phyloP scores from a whole-genome alignment of 306 rosid species.

The Medicago ruthenica region DNA sequence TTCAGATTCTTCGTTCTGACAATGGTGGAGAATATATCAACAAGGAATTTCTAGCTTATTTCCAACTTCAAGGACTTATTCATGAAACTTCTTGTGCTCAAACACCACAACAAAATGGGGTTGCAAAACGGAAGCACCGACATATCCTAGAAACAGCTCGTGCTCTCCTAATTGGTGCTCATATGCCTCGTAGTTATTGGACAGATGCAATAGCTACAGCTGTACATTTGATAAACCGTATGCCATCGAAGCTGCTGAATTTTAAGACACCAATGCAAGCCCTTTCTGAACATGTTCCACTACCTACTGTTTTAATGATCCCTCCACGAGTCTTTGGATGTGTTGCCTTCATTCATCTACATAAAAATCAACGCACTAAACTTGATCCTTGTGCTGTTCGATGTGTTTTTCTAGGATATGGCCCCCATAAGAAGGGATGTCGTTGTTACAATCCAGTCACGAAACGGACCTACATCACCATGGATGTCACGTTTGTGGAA shows the following conservation, averaged over 20 bases:
- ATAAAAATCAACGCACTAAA: not conserved
- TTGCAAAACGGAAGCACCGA: not conserved
- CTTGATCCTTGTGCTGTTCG: not conserved
- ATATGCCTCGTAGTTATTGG: not conserved
- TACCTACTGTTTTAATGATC: not conserved
- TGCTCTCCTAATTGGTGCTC: not conserved
- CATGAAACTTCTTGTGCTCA: not conserved
- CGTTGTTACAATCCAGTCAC: too few relatives aligned
- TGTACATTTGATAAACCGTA: not conserved
- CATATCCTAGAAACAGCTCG: not conserved
- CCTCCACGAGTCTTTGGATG: not conserved
- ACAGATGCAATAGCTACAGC: not conserved
- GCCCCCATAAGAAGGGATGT: too few relatives aligned
- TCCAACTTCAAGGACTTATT: not conserved
- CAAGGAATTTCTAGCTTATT: not conserved
- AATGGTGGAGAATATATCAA: not conserved
- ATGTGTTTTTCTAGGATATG: too few relatives aligned
- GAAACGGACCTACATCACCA: too few relatives aligned
- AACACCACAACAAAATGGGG: not conserved
- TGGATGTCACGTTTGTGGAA: too few relatives aligned
- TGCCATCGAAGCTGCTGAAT: not conserved
- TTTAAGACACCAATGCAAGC: not conserved
- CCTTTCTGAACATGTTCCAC: not conserved
- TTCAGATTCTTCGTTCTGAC: not conserved
- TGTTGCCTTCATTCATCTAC: not conserved